These are phyloP conservation scores for Microbotryum lychnidis-dioicae DNA, from an alignment of 1,284 basidiomycete species.

Conservation along the genomic window DNA sequence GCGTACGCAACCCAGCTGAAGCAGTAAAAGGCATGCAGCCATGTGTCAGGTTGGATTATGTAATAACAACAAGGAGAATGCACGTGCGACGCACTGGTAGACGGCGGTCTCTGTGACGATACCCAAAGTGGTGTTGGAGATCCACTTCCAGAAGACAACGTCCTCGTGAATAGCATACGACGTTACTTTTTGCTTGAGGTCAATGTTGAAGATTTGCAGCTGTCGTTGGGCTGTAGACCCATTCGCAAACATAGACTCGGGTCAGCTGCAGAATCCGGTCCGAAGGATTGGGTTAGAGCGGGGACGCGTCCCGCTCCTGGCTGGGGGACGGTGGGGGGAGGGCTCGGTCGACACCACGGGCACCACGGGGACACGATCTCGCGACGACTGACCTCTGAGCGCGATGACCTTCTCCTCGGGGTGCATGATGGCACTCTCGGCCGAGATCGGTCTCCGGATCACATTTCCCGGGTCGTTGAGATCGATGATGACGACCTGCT, in stretches of 20 bases:
- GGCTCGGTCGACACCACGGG: no score
- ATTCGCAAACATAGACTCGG: constrained; percentile 24
- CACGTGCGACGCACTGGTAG: constrained; percentile 68
- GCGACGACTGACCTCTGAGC: constrained; percentile 60
- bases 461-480: constrained; percentile 92
- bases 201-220: constrained; percentile 97
- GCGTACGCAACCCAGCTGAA: constrained; percentile 24
- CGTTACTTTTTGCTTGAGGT: constrained; percentile 94
- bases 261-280: no score
- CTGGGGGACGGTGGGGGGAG: background rate
- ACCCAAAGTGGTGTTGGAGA: constrained; percentile 80
- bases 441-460: constrained; percentile 90
- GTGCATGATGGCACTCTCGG: constrained; percentile 99
- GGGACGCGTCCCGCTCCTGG: background rate
- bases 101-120: constrained; percentile 93
- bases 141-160: constrained; percentile 98
- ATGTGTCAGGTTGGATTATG: constrained; percentile 11
- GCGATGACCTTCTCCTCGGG: constrained; percentile 95
- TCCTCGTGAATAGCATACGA: constrained; percentile 92
- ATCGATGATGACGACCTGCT: constrained; percentile 96
- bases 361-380: background rate
- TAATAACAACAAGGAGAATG: constrained; percentile 32
- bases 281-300: no score
- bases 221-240: constrained; percentile 67
- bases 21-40: constrained; percentile 29